Evolutionary conservation across 1,139 yeast genomes (phyloP), one percentile per base, ranked within the genome.

Genomic region (Pichia sp.): DNA sequence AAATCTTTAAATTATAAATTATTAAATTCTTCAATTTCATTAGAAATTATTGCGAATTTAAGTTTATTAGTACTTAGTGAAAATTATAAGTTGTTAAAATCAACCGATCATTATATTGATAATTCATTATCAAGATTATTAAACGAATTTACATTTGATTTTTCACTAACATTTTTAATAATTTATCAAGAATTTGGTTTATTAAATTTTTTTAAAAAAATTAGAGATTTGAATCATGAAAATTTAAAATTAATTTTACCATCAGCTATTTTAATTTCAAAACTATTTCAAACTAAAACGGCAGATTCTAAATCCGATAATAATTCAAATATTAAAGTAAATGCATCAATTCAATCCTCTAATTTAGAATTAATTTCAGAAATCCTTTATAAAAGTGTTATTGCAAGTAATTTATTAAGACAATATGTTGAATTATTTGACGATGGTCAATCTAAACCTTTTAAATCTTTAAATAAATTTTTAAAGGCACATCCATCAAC

Each of bases 171-270:
- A 15, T 44, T 63, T 14, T 53, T 67, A 29, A 31, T 52, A n/a
- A 51, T 60, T 5, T 65, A 66, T 50, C 65, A 63, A 28, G 64
- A 64, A 33, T 62, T 63, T 46, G 71, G 70, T 1, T 43, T 68
- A 7, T 61, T 60, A 39, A 62, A 63, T 37, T 45, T 70, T 14
- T 49, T 70, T 32, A 63, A 62, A 39, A 42, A 46, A 30, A 35
- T 56, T 9, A 39, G 48, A 16, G 52, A 50, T 30, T 33, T 54
- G 19, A 50, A 43, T 27, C 37, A 46, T 23, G 28, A 28, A 18
- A 45, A 47, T 33, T 40, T 50, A 16, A 43, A 42, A 18, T n/a
- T 49, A 26, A 47, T 45, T 20, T 15, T 33, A 4, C 46, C 45
- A 16, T 33, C 53, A 1, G 31, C 54, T 3, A 21, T 25, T 8